Percentiles rank a stretch among this genome's conserved stretches.
These are phyloP conservation scores for Effrenium voratum DNA, from an alignment of 73 alveolate species.

Conservation along the genomic window DNA sequence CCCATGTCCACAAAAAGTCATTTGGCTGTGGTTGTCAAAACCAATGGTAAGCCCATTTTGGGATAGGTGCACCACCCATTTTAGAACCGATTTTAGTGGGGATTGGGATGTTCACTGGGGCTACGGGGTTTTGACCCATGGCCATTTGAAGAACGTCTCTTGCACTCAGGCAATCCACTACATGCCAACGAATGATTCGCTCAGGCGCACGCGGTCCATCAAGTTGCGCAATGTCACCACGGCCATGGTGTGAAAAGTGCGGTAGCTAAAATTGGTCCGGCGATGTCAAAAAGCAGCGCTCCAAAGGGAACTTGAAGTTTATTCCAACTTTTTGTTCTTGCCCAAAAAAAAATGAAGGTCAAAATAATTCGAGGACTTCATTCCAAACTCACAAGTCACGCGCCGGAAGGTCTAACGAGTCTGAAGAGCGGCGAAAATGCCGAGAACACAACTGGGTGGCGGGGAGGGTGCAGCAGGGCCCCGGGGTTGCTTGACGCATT, in stretches of 20 bases:
- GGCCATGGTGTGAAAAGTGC: constrained; percentile 49
- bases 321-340: too few relatives aligned
- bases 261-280: too few relatives aligned
- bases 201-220: constrained; percentile 26
- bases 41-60: background rate
- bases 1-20: background rate
- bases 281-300: too few relatives aligned
- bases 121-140: background rate
- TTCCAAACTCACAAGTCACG: too few relatives aligned
- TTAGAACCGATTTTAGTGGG: background rate
- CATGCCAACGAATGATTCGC: background rate
- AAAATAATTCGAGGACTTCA: too few relatives aligned
- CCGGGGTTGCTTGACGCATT: too few relatives aligned
- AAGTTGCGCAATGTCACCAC: constrained; percentile 33
- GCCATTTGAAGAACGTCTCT: background rate
- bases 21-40: background rate
- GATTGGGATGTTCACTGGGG: background rate
- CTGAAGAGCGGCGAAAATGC: too few relatives aligned
- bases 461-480: too few relatives aligned
- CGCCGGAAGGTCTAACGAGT: too few relatives aligned
- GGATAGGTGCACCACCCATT: background rate
- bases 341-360: too few relatives aligned
- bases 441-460: too few relatives aligned
- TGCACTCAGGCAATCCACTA: background rate
- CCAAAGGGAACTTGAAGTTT: too few relatives aligned